These are phyloP conservation scores for Leccinum subtestaceum DNA, from an alignment of 768 basidiomycete genomes.

Conservation along the genomic window DNA sequence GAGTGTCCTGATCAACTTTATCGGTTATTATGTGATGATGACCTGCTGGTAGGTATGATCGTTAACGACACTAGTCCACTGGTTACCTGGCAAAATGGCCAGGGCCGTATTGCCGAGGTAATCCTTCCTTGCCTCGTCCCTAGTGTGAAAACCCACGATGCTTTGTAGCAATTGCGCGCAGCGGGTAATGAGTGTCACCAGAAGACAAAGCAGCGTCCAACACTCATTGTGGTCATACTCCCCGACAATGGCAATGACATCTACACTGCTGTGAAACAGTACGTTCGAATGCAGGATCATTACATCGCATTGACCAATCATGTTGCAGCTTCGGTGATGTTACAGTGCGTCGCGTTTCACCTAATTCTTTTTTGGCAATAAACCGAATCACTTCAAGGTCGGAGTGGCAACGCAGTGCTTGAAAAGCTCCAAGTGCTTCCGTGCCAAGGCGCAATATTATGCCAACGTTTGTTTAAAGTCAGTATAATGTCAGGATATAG, in stretches of 20 bases:
- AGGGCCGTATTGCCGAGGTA: constrained; percentile 51
- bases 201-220: constrained; percentile 43
- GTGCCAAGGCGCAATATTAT: constrained; percentile 73
- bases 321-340: constrained; percentile 67
- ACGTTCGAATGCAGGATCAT: constrained; percentile 25
- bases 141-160: background rate
- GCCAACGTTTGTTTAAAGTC: constrained; percentile 82
- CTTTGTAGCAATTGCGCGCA: constrained; percentile 44
- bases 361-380: background rate
- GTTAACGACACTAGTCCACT: constrained; percentile 45
- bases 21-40: background rate
- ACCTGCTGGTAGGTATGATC: constrained; percentile 48
- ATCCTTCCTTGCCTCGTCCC: constrained; percentile 3
- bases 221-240: constrained; percentile 63
- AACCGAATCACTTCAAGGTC: constrained; percentile 36
- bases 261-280: constrained; percentile 80
- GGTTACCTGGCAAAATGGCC: constrained; percentile 55
- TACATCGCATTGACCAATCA: constrained; percentile 2
- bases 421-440: constrained; percentile 60
- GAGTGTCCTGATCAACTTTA: constrained; percentile 22
- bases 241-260: constrained; percentile 76
- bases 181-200: constrained; percentile 47
- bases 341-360: constrained; percentile 34
- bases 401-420: constrained; percentile 82
- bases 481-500: constrained; percentile 22